A percentile compares a stretch with the other conserved stretches of the same genome.
phyloP scores from a whole-genome alignment of 371 early-diverging fungal species.

The Rhizopus microsporus region DNA sequence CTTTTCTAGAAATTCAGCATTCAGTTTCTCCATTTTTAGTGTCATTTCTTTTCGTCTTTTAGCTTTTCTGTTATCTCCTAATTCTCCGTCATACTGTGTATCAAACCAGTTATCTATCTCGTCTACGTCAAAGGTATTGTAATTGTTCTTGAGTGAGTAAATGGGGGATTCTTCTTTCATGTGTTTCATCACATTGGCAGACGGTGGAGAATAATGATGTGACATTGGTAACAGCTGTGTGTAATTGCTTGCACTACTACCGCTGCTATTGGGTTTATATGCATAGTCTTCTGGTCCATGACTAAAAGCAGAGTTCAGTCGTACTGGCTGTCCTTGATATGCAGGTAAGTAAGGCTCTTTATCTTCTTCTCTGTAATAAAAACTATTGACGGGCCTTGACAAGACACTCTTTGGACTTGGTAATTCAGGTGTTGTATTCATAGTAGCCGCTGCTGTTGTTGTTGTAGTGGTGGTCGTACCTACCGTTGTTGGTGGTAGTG shows the following conservation, averaged over 20 bases:
- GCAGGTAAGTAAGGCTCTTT: background rate
- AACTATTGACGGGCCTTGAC: conserved; percentile 2
- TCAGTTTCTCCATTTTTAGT: conserved; percentile 37
- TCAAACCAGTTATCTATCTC: conserved; percentile 20
- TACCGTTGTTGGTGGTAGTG: conserved; percentile 1
- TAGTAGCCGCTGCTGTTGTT: conserved; percentile 7
- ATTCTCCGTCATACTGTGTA: conserved; percentile 6
- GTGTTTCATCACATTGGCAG: conserved; percentile 1
- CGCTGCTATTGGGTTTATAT: conserved; percentile 9
- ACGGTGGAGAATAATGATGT: conserved; percentile 4
- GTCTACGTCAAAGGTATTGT: conserved; percentile 4
- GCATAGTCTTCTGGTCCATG: conserved; percentile 12
- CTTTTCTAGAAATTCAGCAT: conserved; percentile 43
- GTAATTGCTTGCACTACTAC: background rate
- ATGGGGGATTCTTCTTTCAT: background rate
- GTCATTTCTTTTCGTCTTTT: conserved; percentile 44
- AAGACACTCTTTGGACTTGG: conserved; percentile 7
- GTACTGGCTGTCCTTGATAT: conserved; percentile 5
- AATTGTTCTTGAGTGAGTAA: background rate
- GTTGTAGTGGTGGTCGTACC: background rate
- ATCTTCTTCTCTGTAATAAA: conserved; percentile 8
- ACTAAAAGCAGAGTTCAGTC: conserved; percentile 14
- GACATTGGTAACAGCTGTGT: conserved; percentile 3
- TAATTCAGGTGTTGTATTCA: conserved; percentile 4
- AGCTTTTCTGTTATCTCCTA: conserved; percentile 33